Base-by-base conservation (phyloP, 2,329 filamentous ascomycete species). In the Fusarium sp. region DNA sequence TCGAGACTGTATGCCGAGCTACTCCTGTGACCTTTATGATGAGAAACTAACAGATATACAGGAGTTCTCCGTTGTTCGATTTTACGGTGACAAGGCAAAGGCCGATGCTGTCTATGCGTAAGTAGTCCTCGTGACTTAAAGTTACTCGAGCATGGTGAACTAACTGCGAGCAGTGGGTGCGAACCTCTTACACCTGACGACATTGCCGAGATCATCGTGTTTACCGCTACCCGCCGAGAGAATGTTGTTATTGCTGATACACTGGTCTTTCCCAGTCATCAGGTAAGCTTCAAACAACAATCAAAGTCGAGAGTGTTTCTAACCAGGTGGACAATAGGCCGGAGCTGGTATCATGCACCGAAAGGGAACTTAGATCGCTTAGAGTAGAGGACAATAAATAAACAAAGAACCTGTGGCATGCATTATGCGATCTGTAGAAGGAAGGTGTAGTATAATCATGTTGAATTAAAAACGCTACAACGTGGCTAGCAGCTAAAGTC, bases 211-310 rank as follows among this genome's bases (percentile, higher is more conserved):
- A 86, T 97, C 31, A 85, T 97, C 34, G 94, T 97, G 9, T 97
- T 97, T 77, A 86, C 91, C 3, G 93, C 92, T 6, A 91, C 91
- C 5, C 87, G 94, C 74, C 88, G 91, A 72, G 93, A 97, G 82
- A 97, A 97, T 77, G 93, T 97, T 7, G 93, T 97, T 20, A 80
- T 97, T 71, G 94, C 94, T 20, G 94, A 97, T 80, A 91, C 92
- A 8, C 81, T 97, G 65, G 84, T 97, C 54, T 97, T 91, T 80
- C 94, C 94, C 7, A 96, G 91, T 74, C 94, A 97, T 77, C 94
- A 97, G 87, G 93, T 93, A 69, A 65, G 75, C 37, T 40, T 16
- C 26, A 18, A 18, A 23, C 31, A 9, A 10, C 3, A 33, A 13
- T 30, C 13, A n/a, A 30, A 11, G 3, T 18, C 20, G 8, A 18